phyloP scores from a whole-genome alignment of 1,284 basidiomycete species.

The Sporisorium iseilematis-ciliati region DNA sequence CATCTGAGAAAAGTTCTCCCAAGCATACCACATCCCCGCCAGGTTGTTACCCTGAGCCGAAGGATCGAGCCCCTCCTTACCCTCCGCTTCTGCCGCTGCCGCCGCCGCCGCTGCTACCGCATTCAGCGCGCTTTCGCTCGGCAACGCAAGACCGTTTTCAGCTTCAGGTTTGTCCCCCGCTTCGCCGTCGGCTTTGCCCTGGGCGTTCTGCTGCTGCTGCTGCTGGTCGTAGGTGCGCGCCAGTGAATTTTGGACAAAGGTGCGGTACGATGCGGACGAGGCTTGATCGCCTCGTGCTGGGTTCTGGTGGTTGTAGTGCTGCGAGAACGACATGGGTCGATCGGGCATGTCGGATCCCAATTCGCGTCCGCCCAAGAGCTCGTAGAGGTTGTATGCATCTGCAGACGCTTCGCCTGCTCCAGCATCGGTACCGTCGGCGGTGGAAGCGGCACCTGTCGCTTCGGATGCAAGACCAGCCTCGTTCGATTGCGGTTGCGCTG shows the following conservation, averaged over 20 bases:
- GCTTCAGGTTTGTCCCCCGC: conserved; percentile 12
- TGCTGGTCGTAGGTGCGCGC: conserved; percentile 52
- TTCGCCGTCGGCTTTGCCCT: conserved; percentile 17
- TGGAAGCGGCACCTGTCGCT: not conserved
- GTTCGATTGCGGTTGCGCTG: conserved; percentile 13
- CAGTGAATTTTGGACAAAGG: conserved; percentile 47
- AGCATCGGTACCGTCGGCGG: conserved; percentile 10
- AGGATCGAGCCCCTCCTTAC: conserved; percentile 32
- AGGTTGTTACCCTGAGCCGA: conserved; percentile 41
- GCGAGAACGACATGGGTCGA: conserved; percentile 54
- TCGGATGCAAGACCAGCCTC: conserved; percentile 17
- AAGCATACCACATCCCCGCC: conserved; percentile 49
- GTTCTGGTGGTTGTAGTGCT: conserved; percentile 55
- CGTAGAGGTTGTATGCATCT: conserved; percentile 45
- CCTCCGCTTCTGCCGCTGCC: conserved; percentile 27
- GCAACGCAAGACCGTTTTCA: conserved; percentile 32
- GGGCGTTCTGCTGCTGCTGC: conserved; percentile 26
- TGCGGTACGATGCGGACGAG: conserved; percentile 39
- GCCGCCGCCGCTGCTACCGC: conserved; percentile 46
- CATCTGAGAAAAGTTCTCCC: conserved; percentile 57
- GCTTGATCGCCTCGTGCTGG: conserved; percentile 40
- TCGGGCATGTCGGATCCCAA: conserved; percentile 36
- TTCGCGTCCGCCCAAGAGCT: conserved; percentile 40
- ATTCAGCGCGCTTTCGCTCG: conserved; percentile 46
- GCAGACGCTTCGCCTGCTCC: conserved; percentile 21